Base-by-base conservation (phyloP, 208 protist genomes). In the Leishmania lainsoni region DNA sequence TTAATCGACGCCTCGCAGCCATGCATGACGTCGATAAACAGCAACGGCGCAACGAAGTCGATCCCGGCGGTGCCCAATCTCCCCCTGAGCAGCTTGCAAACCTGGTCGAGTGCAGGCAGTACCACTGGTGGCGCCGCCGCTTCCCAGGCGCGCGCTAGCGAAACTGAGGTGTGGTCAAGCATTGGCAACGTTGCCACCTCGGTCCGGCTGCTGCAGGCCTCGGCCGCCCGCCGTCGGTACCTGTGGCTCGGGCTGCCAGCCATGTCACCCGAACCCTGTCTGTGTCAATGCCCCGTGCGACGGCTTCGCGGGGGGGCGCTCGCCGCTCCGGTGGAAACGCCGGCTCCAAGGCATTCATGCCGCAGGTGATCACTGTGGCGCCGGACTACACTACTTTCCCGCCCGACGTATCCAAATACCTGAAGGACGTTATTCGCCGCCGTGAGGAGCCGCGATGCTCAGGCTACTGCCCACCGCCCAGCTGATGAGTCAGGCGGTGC, bases 381-480 rank as follows among this genome's bases (percentile, higher is more conserved):
- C 58, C 78, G 66, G 48, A 81, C 69, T 78, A 79, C 65, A 78
- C 61, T n/a, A 78, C 66, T 2, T 85, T 90, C 82, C 51, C 81
- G 22, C 80, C 85, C 49, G 92, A 93, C 63, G 85, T 92, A 17
- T 73, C 80, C 63, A 92, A 92, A 83, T 87, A 83, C 61, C 52
- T 95, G 58, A 92, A 91, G 85, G 92, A 95, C 59, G 70, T 94
- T 48, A 70, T 83, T 48, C 79, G 81, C 16, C 80, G 84, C 56
- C 82, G 90, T 5, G 88, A 92, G 49, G 89, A 91, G 87, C 83
- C 17, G 79, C 85, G n/a, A 58, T 86, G 52, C 51, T 92, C 83
- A 90, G 86, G 65, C 78, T 93, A 80, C 73, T 96, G 76, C 92
- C 92, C 76, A 90, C 89, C 73, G 83, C 76, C 49, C 91, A 94